A percentile compares a stretch with the other conserved stretches of the same genome.
These are phyloP conservation scores for Verticillium isaacii DNA, from an alignment of 2,329 filamentous ascomycete species.

Conservation along the genomic window DNA sequence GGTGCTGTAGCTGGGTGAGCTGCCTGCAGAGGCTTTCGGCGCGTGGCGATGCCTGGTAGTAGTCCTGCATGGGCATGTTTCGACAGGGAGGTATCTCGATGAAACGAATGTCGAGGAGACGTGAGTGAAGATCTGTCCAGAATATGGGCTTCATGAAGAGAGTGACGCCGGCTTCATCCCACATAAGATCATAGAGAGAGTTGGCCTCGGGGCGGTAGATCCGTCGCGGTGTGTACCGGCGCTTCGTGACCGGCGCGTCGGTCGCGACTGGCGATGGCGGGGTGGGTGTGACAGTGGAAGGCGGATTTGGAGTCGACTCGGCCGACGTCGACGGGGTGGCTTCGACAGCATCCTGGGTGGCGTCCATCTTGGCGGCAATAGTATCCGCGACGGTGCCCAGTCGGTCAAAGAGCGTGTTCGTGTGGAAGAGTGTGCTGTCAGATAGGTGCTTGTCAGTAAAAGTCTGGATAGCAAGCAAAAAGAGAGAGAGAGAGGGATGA, in stretches of 20 bases:
- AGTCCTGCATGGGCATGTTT: slow-evolving; percentile 16
- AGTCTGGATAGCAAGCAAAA: not conserved
- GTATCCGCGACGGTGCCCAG: slow-evolving; percentile 23
- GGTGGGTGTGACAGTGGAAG: slow-evolving; percentile 4
- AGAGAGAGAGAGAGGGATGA: not conserved
- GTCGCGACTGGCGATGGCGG: not conserved
- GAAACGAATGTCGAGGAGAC: slow-evolving; percentile 44
- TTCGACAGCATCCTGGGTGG: slow-evolving; percentile 8
- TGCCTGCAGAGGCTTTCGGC: not conserved
- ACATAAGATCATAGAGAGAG: slow-evolving; percentile 49
- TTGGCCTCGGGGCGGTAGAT: slow-evolving; percentile 37
- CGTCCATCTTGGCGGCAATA: slow-evolving; percentile 4
- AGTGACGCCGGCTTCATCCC: slow-evolving; percentile 38
- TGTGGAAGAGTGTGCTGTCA: slow-evolving; percentile 14
- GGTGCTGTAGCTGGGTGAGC: not conserved
- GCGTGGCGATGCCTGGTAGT: not conserved
- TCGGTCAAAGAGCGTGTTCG: slow-evolving; percentile 21
- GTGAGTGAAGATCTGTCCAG: slow-evolving; percentile 49
- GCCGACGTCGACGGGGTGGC: slow-evolving; percentile 6
- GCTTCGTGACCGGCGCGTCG: slow-evolving; percentile 9
- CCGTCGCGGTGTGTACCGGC: slow-evolving; percentile 20
- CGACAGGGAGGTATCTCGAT: slow-evolving; percentile 33
- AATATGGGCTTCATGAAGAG: slow-evolving; percentile 49
- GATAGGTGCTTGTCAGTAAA: not conserved
- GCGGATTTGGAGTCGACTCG: slow-evolving; percentile 6